Conservation (phyloP, 2,329 filamentous ascomycete species). For the Nemania sp. region DNA sequence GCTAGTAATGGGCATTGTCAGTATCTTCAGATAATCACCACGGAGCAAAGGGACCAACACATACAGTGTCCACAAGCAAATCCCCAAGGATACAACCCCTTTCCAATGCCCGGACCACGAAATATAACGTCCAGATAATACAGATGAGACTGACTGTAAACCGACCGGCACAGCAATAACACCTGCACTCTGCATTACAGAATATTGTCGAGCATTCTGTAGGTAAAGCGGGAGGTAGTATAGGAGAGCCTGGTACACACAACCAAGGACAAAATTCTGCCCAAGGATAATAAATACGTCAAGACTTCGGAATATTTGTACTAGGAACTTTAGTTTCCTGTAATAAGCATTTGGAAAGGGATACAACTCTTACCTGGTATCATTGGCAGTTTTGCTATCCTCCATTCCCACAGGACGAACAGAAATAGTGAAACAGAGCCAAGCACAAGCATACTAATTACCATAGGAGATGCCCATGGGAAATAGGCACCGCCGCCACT, state of each 20-base stretch:
- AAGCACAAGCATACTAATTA: constrained; percentile 69
- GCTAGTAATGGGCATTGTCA: constrained; percentile 35
- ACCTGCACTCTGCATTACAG: constrained; percentile 60
- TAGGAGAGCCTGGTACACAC: constrained; percentile 68
- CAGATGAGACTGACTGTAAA: constrained; percentile 60
- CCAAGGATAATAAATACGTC: constrained; percentile 66
- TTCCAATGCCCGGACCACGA: constrained; percentile 68
- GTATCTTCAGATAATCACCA: background rate
- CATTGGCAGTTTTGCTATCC: constrained; percentile 67
- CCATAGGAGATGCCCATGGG: constrained; percentile 66
- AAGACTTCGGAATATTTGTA: constrained; percentile 65
- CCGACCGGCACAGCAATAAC: constrained; percentile 63
- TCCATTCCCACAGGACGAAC: constrained; percentile 68
- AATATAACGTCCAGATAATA: constrained; percentile 68
- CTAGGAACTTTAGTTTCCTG: constrained; percentile 42
- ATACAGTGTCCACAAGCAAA: constrained; percentile 53
- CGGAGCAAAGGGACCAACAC: constrained; percentile 19
- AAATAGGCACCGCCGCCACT: constrained; percentile 69
- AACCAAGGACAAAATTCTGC: constrained; percentile 71
- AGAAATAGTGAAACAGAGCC: constrained; percentile 59
- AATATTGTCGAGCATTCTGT: constrained; percentile 62
- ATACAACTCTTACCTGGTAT: constrained; percentile 58
- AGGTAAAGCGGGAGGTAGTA: constrained; percentile 73
- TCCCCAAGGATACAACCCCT: constrained; percentile 65
- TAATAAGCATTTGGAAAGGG: constrained; percentile 10